Evolutionary conservation across 2,329 filamentous ascomycete genomes (phyloP).

Genomic region (Alternaria brassicicola): DNA sequence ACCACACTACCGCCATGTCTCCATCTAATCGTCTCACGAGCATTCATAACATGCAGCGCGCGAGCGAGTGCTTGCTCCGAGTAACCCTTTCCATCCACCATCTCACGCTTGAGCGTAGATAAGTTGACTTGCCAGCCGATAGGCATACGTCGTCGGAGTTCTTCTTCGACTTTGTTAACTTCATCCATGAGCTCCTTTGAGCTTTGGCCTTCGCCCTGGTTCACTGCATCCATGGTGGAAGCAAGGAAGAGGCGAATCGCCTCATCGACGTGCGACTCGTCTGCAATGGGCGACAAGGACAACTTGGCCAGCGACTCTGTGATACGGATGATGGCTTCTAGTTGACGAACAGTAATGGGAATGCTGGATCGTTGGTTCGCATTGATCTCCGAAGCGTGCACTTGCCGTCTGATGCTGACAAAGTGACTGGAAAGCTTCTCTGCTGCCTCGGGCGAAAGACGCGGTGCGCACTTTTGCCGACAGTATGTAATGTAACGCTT

Average conservation of each 20-base stretch:
- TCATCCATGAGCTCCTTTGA: constrained; percentile 92
- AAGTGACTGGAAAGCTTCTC: constrained; percentile 98
- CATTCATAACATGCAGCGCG: constrained; percentile 82
- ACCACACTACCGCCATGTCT: constrained; percentile 62
- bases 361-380: constrained; percentile 91
- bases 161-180: constrained; percentile 82
- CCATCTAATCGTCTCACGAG: constrained; percentile 85
- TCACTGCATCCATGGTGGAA: constrained; percentile 96
- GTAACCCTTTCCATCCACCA: constrained; percentile 90
- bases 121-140: constrained; percentile 96
- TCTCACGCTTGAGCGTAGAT: constrained; percentile 83
- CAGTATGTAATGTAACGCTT: constrained; percentile 97
- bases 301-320: constrained; percentile 95
- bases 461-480: constrained; percentile 90
- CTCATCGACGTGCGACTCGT: constrained; percentile 92
- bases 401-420: constrained; percentile 91
- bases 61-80: constrained; percentile 84
- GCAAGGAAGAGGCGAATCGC: constrained; percentile 96
- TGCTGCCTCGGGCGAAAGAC: constrained; percentile 85
- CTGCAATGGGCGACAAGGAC: constrained; percentile 81
- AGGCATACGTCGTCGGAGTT: constrained; percentile 83
- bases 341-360: constrained; percentile 94
- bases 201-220: constrained; percentile 78
- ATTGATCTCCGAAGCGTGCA: constrained; percentile 88
- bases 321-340: constrained; percentile 96